Percentiles rank a stretch among this genome's conserved stretches.
phyloP scores from a whole-genome alignment of 768 basidiomycete genomes.

The Sutorius australiensis region DNA sequence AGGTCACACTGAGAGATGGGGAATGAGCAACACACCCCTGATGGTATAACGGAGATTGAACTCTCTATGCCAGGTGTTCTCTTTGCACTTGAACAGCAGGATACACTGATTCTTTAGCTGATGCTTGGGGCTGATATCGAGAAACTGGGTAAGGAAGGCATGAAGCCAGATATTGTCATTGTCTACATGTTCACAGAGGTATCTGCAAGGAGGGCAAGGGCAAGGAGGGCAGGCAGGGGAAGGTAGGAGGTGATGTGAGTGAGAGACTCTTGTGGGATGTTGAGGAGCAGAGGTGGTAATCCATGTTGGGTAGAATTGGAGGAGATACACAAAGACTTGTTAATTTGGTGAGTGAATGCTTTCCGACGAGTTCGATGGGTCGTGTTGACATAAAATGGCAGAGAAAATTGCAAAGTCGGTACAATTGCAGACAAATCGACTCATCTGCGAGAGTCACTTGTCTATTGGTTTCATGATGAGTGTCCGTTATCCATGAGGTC shows the following conservation, averaged over 20 bases:
- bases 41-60: conserved; percentile 56
- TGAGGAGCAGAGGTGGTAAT: conserved; percentile 39
- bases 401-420: conserved; percentile 6
- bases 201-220: conserved; percentile 49
- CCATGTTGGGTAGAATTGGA: too few species aligned
- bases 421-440: conserved; percentile 24
- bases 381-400: conserved; percentile 67
- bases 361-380: conserved; percentile 41
- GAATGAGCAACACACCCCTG: conserved; percentile 40
- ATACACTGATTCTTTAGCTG: too few species aligned
- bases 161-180: conserved; percentile 78
- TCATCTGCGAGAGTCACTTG: conserved; percentile 25
- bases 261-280: conserved; percentile 67
- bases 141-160: conserved; percentile 66
- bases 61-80: conserved; percentile 66
- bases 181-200: conserved; percentile 61
- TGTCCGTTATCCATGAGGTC: too few species aligned
- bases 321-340: too few species aligned
- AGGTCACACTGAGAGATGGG: not conserved
- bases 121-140: conserved; percentile 63
- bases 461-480: too few species aligned
- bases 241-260: conserved; percentile 73
- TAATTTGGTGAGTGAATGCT: too few species aligned
- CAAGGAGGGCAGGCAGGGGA: conserved; percentile 56
- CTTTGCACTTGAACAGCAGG: conserved; percentile 52